A percentile compares a stretch with the other conserved stretches of the same genome.
These are phyloP conservation scores for Aspergillus ibericus DNA, from an alignment of 2,329 filamentous ascomycete species.

Conservation along the genomic window DNA sequence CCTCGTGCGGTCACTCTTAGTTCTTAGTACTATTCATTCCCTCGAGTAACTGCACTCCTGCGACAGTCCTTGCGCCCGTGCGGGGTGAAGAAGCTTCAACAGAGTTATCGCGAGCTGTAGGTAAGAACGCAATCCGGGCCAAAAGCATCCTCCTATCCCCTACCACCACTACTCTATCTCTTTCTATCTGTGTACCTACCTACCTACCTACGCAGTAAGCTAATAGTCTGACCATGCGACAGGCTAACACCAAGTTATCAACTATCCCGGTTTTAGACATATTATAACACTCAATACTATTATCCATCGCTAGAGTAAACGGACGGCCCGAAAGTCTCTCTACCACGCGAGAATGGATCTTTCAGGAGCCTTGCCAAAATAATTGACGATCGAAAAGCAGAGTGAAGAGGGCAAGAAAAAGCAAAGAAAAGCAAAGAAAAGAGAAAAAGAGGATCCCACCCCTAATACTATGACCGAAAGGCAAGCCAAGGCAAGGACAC, in stretches of 20 bases:
- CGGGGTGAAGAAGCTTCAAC: slow-evolving; percentile 9
- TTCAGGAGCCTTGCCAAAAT: background rate
- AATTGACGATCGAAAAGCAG: background rate
- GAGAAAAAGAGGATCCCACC: background rate
- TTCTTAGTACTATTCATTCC: too few species aligned
- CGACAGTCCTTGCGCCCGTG: slow-evolving; percentile 14
- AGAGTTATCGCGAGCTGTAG: background rate
- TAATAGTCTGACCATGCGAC: background rate
- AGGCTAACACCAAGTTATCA: background rate
- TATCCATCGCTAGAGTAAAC: background rate
- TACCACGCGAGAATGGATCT: slow-evolving; percentile 18
- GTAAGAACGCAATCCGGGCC: background rate
- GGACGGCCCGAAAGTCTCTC: slow-evolving; percentile 10
- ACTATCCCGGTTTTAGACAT: background rate
- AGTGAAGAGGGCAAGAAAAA: background rate
- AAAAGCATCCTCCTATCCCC: background rate
- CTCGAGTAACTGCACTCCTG: background rate
- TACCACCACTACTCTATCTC: background rate
- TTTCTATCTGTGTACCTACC: too few species aligned
- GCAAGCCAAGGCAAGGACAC: background rate
- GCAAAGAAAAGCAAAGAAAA: background rate
- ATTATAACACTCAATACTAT: background rate
- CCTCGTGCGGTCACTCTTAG: background rate
- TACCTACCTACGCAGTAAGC: background rate
- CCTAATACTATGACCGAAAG: background rate